Base-by-base conservation (phyloP, 768 basidiomycete genomes). In the Collybiopsis confluens region DNA sequence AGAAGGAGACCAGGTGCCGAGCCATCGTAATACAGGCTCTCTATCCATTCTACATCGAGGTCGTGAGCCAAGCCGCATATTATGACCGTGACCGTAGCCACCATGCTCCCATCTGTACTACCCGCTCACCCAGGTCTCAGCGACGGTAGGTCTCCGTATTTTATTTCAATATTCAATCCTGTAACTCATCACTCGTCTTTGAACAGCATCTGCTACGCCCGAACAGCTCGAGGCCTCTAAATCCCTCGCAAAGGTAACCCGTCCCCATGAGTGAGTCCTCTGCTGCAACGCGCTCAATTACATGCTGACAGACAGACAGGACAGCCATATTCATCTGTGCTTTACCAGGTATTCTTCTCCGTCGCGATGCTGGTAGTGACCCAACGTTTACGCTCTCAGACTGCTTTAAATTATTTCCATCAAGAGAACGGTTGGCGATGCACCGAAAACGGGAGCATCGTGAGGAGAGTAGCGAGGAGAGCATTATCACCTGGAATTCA, bases 241-340 rank as follows among this genome's bases (percentile, higher is more conserved):
- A 44, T 60, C 55, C 18, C 70, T 81, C 21, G 86, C 78, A 2
- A 81, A 81, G 47, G 79, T 83, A 28, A 87, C 89, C 0, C 77
- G 76, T 24, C 85, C 89, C 10, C 61, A 75, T 47, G 81, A 86
- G 89, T 90, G 62, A 47, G 83, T 73, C 16, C 27, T 3, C 40
- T 15, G 7, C 42, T 38, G 11, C 27, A 45, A 28, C 26, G 36
- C 6, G 28, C 13, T 42, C 15, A 26, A 5, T 27, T 20, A 28
- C 43, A 20, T 20, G n/a, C 21, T 33, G 20, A 18, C 37, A 18
- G 16, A 1, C 41, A 9, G 45, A 21, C 54, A 91, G 90, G 57
- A 90, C 88, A 2, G 82, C 88, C 0, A 86, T 92, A n/a, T 89
- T 81, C 64, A 90, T 92, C 53, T 92, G 90, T 60, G 84, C 76